Evolutionary conservation across 2,329 filamentous ascomycete genomes (phyloP).

Genomic region (Exophiala lecanii-corni): DNA sequence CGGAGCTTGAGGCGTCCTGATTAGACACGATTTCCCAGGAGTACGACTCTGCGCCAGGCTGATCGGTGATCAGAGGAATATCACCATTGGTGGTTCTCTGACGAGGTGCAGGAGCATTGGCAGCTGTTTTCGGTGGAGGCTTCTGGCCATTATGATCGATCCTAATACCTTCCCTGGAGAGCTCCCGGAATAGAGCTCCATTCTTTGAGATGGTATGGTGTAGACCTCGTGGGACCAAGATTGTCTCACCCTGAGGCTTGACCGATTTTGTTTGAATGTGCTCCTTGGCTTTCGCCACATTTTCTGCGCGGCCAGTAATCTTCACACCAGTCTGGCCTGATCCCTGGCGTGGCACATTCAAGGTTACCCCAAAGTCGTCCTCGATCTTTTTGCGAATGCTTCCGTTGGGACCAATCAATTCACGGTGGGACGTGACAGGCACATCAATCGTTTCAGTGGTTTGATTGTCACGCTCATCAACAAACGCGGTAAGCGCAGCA

Average conservation of each 20-base stretch:
- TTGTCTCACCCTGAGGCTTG: constrained; percentile 79
- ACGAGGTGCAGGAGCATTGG: constrained; percentile 40
- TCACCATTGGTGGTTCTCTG: constrained; percentile 52
- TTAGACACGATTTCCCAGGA: constrained; percentile 70
- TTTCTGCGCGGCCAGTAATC: constrained; percentile 70
- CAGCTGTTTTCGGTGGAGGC: constrained; percentile 63
- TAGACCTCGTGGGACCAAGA: constrained; percentile 75
- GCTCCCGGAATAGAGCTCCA: constrained; percentile 86
- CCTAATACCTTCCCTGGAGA: constrained; percentile 82
- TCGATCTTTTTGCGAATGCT: constrained; percentile 82
- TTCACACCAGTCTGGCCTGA: constrained; percentile 80
- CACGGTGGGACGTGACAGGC: constrained; percentile 81
- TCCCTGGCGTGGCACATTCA: constrained; percentile 89
- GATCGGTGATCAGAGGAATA: constrained; percentile 87
- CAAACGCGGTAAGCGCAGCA: constrained; percentile 73
- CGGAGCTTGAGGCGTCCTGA: constrained; percentile 21
- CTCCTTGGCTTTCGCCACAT: constrained; percentile 80
- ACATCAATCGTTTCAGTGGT: constrained; percentile 74
- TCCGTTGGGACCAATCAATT: constrained; percentile 87
- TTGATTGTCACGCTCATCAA: constrained; percentile 78
- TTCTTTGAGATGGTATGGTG: constrained; percentile 85
- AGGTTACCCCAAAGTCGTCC: constrained; percentile 74
- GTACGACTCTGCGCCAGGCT: constrained; percentile 65
- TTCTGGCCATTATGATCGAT: constrained; percentile 84
- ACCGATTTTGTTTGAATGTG: constrained; percentile 77